These are phyloP conservation scores for Agarophyton chilense DNA, from an alignment of 23 red algal genomes.

Conservation along the genomic window DNA sequence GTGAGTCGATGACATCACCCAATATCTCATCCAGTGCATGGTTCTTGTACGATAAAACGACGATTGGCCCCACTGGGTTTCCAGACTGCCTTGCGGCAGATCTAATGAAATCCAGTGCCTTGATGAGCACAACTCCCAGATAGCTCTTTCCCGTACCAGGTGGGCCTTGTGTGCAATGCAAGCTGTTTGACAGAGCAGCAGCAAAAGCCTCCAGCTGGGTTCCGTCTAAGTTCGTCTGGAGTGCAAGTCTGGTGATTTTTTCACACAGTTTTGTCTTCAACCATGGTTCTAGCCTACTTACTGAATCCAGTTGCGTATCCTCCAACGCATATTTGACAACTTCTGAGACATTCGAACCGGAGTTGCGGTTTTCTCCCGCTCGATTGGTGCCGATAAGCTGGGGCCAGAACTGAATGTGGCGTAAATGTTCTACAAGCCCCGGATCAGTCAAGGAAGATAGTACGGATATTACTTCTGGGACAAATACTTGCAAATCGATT, in stretches of 20 bases:
- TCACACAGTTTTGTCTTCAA: background rate
- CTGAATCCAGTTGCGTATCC: conserved; percentile 4
- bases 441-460: conserved; percentile 46
- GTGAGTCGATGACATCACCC: conserved; percentile 9
- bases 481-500: conserved; percentile 62
- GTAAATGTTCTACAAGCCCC: conserved; percentile 19
- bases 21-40: conserved; percentile 60
- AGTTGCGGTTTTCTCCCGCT: background rate
- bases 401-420: conserved; percentile 34
- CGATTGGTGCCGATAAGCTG: conserved; percentile 12
- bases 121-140: conserved; percentile 53
- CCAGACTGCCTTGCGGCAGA: background rate
- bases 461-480: conserved; percentile 52
- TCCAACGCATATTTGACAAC: background rate
- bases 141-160: conserved; percentile 69
- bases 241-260: background rate
- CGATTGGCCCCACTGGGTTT: conserved; percentile 30
- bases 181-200: conserved; percentile 11
- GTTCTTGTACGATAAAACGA: conserved; percentile 58
- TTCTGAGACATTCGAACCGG: background rate
- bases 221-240: background rate
- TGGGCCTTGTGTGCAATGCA: conserved; percentile 57
- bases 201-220: conserved; percentile 28
- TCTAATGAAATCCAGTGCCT: conserved; percentile 47
- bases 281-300: background rate